These are phyloP conservation scores for Eucalyptus virginea DNA, from an alignment of 345 rosid genomes.

Conservation along the genomic window DNA sequence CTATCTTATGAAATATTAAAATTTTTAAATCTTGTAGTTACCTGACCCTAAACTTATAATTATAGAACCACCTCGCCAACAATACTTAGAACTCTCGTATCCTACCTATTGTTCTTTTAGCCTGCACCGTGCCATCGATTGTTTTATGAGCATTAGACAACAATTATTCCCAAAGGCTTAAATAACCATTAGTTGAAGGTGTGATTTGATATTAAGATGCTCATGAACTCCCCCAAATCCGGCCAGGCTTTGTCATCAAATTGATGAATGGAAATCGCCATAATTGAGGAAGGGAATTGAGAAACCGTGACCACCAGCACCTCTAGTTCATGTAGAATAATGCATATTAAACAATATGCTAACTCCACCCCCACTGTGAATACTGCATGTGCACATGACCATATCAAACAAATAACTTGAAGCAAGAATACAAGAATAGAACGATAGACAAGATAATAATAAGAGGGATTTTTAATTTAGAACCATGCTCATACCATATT, in stretches of 20 bases:
- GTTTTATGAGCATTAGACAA: neutral
- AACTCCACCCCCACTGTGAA: neutral
- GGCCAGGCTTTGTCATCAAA: neutral
- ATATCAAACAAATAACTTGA: neutral
- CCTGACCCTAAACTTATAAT: neutral
- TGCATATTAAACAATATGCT: neutral
- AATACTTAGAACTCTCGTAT: neutral
- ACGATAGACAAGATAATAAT: neutral
- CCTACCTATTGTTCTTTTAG: neutral
- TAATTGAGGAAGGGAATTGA: neutral
- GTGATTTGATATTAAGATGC: neutral
- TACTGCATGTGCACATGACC: neutral
- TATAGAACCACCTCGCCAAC: neutral
- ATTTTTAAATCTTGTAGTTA: neutral
- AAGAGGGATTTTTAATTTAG: neutral
- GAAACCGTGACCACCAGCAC: neutral
- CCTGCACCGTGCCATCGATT: neutral
- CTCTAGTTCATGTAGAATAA: neutral
- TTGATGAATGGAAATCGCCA: neutral
- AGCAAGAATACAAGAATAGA: neutral
- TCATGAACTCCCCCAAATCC: neutral
- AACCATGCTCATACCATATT: neutral
- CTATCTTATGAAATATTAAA: neutral
- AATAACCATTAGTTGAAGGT: neutral
- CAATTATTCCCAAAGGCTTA: neutral